A percentile compares a stretch with the other conserved stretches of the same genome.
Conservation (phyloP, 2,329 filamentous ascomycete species). For the Colletotrichum liaoningense region DNA sequence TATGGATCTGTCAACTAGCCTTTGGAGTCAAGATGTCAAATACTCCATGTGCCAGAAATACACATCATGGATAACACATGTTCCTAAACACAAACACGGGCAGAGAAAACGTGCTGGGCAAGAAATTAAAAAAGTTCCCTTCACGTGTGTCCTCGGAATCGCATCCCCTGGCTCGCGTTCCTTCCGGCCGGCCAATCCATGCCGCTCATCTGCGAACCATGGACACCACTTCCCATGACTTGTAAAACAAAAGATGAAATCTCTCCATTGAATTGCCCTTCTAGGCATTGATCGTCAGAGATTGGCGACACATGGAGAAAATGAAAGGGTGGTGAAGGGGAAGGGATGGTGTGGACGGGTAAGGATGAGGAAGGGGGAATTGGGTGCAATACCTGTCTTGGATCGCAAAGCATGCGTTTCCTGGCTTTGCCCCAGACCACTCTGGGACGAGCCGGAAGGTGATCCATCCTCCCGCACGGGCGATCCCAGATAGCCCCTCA, state of each 20-base stretch:
- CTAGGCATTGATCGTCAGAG: constrained; percentile 20
- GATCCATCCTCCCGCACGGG: constrained; percentile 25
- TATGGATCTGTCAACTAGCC: neutral
- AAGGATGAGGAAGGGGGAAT: neutral
- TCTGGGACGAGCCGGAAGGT: neutral
- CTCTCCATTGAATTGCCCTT: constrained; percentile 9
- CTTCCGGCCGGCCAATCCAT: neutral
- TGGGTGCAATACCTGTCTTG: constrained; percentile 13
- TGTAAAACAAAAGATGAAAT: constrained; percentile 27
- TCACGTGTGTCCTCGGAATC: constrained; percentile 17
- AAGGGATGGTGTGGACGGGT: neutral
- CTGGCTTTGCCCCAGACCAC: constrained; percentile 28
- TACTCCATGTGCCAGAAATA: neutral
- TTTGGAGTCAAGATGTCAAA: constrained; percentile 17
- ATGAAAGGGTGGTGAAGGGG: neutral
- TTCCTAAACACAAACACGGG: neutral
- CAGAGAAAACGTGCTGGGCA: neutral
- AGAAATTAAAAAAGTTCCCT: neutral
- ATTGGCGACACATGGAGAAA: neutral
- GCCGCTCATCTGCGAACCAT: neutral
- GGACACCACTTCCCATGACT: neutral
- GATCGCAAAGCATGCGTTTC: constrained; percentile 24
- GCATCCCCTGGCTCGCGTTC: neutral
- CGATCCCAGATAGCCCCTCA: constrained; percentile 18
- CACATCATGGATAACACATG: constrained; percentile 16